A percentile compares a stretch with the other conserved stretches of the same genome.
phyloP scores from a whole-genome alignment of 2,329 filamentous ascomycete genomes.

The Alternaria arborescens region DNA sequence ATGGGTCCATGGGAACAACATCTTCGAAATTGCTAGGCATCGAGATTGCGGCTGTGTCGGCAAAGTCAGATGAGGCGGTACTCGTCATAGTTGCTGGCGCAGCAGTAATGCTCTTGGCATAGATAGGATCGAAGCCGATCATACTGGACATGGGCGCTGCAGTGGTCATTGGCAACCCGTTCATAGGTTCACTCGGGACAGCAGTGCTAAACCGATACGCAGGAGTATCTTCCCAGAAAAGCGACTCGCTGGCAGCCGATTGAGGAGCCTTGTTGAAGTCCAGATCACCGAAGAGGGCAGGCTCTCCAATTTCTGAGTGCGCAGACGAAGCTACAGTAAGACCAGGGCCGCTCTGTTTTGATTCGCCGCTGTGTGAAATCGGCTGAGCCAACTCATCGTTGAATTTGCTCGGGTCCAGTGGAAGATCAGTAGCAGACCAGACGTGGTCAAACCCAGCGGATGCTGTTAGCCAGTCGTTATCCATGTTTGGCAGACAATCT shows the following conservation, averaged over 20 bases:
- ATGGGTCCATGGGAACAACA: constrained; percentile 40
- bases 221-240: constrained; percentile 51
- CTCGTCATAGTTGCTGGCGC: constrained; percentile 35
- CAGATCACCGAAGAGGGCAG: constrained; percentile 44
- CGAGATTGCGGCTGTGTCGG: constrained; percentile 41
- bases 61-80: constrained; percentile 32
- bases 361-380: constrained; percentile 53
- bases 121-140: constrained; percentile 42
- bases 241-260: constrained; percentile 42
- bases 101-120: constrained; percentile 36
- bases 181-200: constrained; percentile 31
- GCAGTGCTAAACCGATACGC: constrained; percentile 44
- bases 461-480: constrained; percentile 47
- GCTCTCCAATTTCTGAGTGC: constrained; percentile 52
- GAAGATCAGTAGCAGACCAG: constrained; percentile 53
- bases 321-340: constrained; percentile 53
- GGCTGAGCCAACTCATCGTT: constrained; percentile 47
- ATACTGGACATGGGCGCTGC: constrained; percentile 30
- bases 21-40: constrained; percentile 46
- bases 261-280: constrained; percentile 44
- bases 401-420: constrained; percentile 50
- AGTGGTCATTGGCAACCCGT: constrained; percentile 35
- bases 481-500: constrained; percentile 47
- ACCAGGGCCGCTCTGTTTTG: constrained; percentile 51
- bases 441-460: constrained; percentile 47